These are phyloP conservation scores for Talaromyces atroroseus DNA, from an alignment of 2,329 filamentous ascomycete genomes.

Conservation along the genomic window DNA sequence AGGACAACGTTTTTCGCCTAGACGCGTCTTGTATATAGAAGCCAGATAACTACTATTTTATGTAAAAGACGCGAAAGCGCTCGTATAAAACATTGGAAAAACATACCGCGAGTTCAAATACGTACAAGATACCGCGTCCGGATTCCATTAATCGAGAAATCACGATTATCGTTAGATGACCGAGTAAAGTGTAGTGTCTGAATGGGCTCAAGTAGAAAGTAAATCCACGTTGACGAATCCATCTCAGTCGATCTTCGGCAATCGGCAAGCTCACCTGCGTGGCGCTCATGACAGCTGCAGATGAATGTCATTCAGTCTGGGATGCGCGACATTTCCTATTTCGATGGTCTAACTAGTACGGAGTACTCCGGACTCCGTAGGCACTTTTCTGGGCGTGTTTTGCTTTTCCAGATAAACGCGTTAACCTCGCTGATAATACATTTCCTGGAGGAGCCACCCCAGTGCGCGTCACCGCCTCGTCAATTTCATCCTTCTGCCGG, in stretches of 20 bases:
- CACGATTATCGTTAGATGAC: not conserved
- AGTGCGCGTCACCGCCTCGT: conserved; percentile 5
- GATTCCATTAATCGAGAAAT: not conserved
- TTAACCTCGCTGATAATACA: conserved; percentile 3
- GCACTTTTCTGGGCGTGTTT: not conserved
- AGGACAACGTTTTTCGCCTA: too few species aligned
- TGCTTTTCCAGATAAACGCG: conserved; percentile 3
- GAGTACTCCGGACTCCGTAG: not conserved
- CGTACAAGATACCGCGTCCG: too few species aligned
- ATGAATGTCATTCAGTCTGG: not conserved
- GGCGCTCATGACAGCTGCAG: conserved; percentile 9
- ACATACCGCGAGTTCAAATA: not conserved
- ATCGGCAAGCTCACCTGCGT: conserved; percentile 2
- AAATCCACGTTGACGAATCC: not conserved
- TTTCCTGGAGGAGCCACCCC: not conserved
- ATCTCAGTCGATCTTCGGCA: conserved; percentile 2
- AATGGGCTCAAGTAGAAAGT: not conserved
- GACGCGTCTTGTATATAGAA: too few species aligned
- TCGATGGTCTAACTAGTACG: not conserved
- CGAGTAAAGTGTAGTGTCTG: too few species aligned
- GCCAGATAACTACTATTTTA: too few species aligned
- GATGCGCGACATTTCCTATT: not conserved
- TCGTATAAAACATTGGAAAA: too few species aligned
- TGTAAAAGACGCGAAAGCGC: not conserved
- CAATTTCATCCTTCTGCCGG: not conserved